Evolutionary conservation across 2,329 filamentous ascomycete genomes (phyloP), one percentile per base, ranked within the genome.

Genomic region (Ophiostoma perfectum): DNA sequence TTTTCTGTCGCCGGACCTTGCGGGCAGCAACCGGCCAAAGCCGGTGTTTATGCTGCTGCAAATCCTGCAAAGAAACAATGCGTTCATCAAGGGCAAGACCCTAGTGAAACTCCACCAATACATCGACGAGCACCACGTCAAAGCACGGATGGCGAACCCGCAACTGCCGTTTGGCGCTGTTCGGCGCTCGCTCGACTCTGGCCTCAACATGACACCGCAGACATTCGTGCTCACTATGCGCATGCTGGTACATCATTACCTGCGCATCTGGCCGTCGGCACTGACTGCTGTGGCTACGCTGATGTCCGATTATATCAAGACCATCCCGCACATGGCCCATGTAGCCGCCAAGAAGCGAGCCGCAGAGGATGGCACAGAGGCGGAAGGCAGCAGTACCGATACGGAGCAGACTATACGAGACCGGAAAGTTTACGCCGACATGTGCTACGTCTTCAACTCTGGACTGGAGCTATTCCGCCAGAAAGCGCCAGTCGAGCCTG

Each of bases 391-490:
- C 39, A 63, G 6, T 16, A 55, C 39, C 9, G 12, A 38, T 36
- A 16, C 12, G 5, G 9, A 9, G 16, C 6, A 41, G 9, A 18
- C n/a, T 12, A 41, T 0, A 36, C 41, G 36, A 44, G 63, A 64
- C 3, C 42, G 63, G 41, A 27, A 64, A 55, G 73, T 72, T 47
- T 78, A 76, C 49, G 69, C 71, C 18, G 70, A 75, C 11, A 75
- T 76, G 49, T 79, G 78, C 66, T 62, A 70, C 5, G 58, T 83
- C 4, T 79, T 80, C 73, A 84, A 84, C 71, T 67, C 72, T 38
- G 75, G 79, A 1, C 73, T 85, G 5, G 70, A 69, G 36, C 72
- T 75, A 5, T 77, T 84, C 27, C 77, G 76, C 38, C 73, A 73
- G 65, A 77, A 78, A 16, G 74, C 81, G 3, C 71, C 73, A 0